Base-by-base conservation (phyloP, 73 alveolate genomes). In the Tetrahymena malaccensis region DNA sequence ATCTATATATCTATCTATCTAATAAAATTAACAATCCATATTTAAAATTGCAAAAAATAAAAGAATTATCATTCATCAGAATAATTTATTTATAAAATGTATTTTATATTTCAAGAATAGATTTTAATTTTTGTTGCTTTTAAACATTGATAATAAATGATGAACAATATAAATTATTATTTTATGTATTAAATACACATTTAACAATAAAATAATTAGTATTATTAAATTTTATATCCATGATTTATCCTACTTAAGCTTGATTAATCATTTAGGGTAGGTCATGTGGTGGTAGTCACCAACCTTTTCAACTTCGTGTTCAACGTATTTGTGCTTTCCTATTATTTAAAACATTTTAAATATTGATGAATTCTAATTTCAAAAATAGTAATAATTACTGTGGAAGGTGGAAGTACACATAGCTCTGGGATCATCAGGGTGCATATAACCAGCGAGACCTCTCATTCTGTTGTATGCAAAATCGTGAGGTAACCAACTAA, bases 381-480 rank as follows among this genome's bases (percentile, higher is more conserved):
- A n/a, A 27, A 27, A 27, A 70, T 70, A 31, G 19, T 8, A 33
- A 15, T 50, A 50, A 50, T 19, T 70, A 70, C 97, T 95, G 93
- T 93, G 70, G 94, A 95, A 95, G 3, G 97, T 84, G n/a, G 95
- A 94, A 89, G 94, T 95, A 85, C 94, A 89, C 93, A 95, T 95
- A 22, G 97, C 94, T 95, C 97, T 95, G n/a, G 97, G 95, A 93
- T 95, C 97, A 89, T 95, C 97, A 10, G 95, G 95, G 57, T 95
- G 97, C 37, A 85, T 85, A 50, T 95, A 95, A 43, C 97, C 97
- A 12, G 93, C 34, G 94, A 95, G 93, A 55, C 97, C 93, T 95
- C 97, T 89, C 83, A 84, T 43, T 89, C 97, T 95, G 84, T 89
- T 95, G 94, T 95, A 95, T 34, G 93, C 95, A 70, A 95, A 95